Evolutionary conservation across 805 yeast genomes (phyloP).

Genomic region (Candida verbasci): DNA sequence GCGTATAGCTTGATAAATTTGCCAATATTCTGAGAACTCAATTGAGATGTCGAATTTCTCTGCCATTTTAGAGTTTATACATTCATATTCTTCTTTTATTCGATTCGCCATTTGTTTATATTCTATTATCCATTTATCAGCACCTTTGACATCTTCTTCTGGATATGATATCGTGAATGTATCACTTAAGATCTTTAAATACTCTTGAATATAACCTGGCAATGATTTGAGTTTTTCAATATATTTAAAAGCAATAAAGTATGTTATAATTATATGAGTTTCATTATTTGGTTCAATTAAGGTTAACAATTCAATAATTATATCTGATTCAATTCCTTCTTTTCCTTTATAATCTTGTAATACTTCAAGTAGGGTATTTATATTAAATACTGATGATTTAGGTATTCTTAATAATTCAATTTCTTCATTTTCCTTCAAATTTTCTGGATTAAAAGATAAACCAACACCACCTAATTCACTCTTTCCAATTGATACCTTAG

Average conservation of each 20-base stretch:
- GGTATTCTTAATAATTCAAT: conserved; percentile 20
- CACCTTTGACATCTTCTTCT: neutral
- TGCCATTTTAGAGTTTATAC: neutral
- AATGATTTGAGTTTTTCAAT: conserved; percentile 1
- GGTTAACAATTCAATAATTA: conserved; percentile 17
- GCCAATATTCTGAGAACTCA: conserved; percentile 19
- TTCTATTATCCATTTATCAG: conserved; percentile 9
- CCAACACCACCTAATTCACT: conserved; percentile 32
- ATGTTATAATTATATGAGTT: conserved; percentile 23
- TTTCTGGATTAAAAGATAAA: conserved; percentile 14
- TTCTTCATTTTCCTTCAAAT: conserved; percentile 8
- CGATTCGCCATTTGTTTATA: conserved; percentile 5
- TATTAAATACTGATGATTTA: conserved; percentile 14
- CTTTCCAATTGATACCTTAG: conserved; percentile 12
- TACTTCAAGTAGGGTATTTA: conserved; percentile 14
- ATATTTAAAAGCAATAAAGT: conserved; percentile 20
- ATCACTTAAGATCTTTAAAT: conserved; percentile 16
- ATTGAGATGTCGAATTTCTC: conserved; percentile 8
- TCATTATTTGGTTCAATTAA: conserved; percentile 22
- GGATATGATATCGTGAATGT: conserved; percentile 13
- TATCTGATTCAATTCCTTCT: conserved; percentile 17
- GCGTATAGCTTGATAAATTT: conserved; percentile 43
- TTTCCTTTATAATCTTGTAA: conserved; percentile 10
- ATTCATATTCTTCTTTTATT: conserved; percentile 10
- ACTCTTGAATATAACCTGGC: conserved; percentile 7